Evolutionary conservation across 306 rosid genomes (phyloP).

Genomic region (Prunus armeniaca): DNA sequence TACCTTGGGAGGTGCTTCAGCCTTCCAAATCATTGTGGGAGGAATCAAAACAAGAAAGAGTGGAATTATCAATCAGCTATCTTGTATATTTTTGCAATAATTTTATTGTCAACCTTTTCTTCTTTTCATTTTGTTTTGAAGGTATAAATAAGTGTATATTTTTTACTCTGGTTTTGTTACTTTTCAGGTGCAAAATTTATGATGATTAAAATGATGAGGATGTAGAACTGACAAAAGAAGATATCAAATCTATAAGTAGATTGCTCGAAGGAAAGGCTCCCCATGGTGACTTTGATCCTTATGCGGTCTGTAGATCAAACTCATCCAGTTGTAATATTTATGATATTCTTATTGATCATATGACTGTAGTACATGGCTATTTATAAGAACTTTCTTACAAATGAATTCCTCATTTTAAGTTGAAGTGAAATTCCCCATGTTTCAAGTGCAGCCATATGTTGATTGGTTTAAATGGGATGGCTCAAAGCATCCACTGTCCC

Average conservation of each 20-base stretch:
- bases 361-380: background rate
- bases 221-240: constrained; percentile 66
- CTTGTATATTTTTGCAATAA: background rate
- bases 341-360: background rate
- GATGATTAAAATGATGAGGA: constrained; percentile 83
- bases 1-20: no score
- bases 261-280: constrained; percentile 73
- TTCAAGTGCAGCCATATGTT: constrained; percentile 55
- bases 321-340: constrained; percentile 1
- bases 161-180: constrained; percentile 21
- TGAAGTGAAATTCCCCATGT: constrained; percentile 11
- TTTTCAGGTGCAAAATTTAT: constrained; percentile 68
- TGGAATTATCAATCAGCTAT: background rate
- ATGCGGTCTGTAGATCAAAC: constrained; percentile 52
- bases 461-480: constrained; percentile 96
- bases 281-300: constrained; percentile 74
- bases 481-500: constrained; percentile 84
- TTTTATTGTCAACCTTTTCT: background rate
- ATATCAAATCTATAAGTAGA: constrained; percentile 54
- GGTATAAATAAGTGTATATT: background rate
- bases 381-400: constrained; percentile 1
- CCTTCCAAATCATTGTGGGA: no score
- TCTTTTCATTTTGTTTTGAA: background rate
- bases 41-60: no score
- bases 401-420: constrained; percentile 6